Base-by-base conservation (phyloP, 2,329 filamentous ascomycete genomes). In the Ploettnerulaceae sp. region DNA sequence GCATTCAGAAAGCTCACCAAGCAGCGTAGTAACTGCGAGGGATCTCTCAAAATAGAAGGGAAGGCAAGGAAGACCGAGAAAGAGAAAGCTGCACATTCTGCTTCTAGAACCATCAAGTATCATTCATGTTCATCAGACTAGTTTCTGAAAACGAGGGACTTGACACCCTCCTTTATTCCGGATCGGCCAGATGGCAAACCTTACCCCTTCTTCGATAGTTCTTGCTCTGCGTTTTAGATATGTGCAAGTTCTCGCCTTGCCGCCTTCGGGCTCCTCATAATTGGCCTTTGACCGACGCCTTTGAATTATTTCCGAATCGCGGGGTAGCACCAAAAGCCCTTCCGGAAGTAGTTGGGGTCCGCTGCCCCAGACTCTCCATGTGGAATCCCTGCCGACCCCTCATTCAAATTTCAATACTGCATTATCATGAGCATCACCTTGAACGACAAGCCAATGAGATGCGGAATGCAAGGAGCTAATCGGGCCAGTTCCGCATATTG, bases 141-240 rank as follows among this genome's bases (percentile, higher is more conserved):
- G n/a, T 7, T 28, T 28, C 12, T 28, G 25, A 28, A 28, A 28
- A 7, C 7, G 25, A 7, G 12, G 20, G 14, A 24, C 26, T 4
- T 12, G 18, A 12, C 29, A 42, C n/a, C n/a, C n/a, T 42, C 39
- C 39, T 26, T n/a, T 31, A 42, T 15, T 32, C 39, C 39, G 39
- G 21, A 20, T 42, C 39, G 39, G 39, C 28, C 39, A 42, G 29
- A 42, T 28, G 39, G 39, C 26, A 20, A 21, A 42, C 28, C 20
- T 15, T 22, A 9, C 29, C 15, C 17, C 25, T 18, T 12, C 20
- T n/a, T 22, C 11, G 7, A 12, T 20, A 12, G 14, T 5, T 11
- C 12, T 17, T 20, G 24, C n/a, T 25, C 3, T 20, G 32, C n/a
- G 22, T 17, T 18, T 22, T n/a, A 22, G 17, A 33, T 24, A 33